Percentiles rank a stretch among this genome's conserved stretches.
These are phyloP conservation scores for Solanum paucissectum DNA, from an alignment of 257 asterid genomes.

Conservation along the genomic window DNA sequence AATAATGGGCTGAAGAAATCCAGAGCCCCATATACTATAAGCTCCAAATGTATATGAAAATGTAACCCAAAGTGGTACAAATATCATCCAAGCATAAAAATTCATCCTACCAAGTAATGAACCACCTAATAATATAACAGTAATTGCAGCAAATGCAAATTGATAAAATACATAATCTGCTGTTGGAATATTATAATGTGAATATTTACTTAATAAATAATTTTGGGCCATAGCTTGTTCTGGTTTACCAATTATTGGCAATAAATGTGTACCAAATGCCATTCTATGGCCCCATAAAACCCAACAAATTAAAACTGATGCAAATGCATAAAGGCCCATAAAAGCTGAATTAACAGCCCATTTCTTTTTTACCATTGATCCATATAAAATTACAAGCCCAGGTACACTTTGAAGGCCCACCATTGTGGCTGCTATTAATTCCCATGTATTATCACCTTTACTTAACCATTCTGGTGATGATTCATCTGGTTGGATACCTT, in stretches of 20 bases:
- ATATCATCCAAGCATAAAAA: constrained; percentile 62
- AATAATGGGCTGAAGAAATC: constrained; percentile 34
- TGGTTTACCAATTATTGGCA: constrained; percentile 29
- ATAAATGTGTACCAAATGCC: constrained; percentile 37
- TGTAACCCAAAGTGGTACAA: constrained; percentile 61
- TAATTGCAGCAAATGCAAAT: constrained; percentile 68
- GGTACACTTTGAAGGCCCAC: constrained; percentile 78
- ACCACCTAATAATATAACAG: constrained; percentile 53
- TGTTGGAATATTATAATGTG: constrained; percentile 14
- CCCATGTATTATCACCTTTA: constrained; percentile 58
- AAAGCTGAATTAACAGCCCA: constrained; percentile 76
- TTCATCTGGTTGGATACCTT: constrained; percentile 8
- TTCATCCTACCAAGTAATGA: constrained; percentile 65
- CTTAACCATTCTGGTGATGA: constrained; percentile 39
- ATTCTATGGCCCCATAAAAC: constrained; percentile 49
- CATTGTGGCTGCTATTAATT: constrained; percentile 49
- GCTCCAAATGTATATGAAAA: constrained; percentile 55
- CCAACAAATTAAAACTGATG: constrained; percentile 58
- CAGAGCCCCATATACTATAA: constrained; percentile 47
- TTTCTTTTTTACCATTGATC: constrained; percentile 68
- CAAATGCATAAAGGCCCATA: constrained; percentile 72
- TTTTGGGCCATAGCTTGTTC: constrained; percentile 7
- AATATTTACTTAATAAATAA: neutral
- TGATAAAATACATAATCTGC: constrained; percentile 46
- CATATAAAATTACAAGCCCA: constrained; percentile 55